Evolutionary conservation across 176 grass and related monocot species (phyloP).

Genomic region (Alopecurus myosuroides): DNA sequence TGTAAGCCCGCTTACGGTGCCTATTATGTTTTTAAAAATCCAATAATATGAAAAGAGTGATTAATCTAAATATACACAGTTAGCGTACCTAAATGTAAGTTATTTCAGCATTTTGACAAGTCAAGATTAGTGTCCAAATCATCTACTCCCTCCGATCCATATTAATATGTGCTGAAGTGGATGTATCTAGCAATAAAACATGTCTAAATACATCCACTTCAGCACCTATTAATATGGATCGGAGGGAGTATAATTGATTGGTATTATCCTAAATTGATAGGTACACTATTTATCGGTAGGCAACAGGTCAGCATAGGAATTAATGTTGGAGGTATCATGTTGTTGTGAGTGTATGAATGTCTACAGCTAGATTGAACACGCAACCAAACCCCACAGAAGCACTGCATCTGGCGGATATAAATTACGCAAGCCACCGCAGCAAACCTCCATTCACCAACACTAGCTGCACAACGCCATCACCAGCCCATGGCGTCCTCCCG

Average conservation of each 20-base stretch:
- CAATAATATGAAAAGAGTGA: no score
- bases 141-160: no score
- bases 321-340: background rate
- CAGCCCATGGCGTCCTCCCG: slow-evolving; percentile 4
- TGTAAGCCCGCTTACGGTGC: no score
- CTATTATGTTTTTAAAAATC: no score
- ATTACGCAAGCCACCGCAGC: background rate
- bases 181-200: no score
- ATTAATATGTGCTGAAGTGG: no score
- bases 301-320: background rate
- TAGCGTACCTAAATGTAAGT: background rate
- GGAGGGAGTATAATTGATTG: no score
- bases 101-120: background rate
- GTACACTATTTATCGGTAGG: background rate
- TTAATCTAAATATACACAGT: background rate
- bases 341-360: background rate
- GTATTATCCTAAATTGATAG: background rate
- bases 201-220: no score
- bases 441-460: background rate
- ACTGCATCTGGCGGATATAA: background rate
- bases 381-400: background rate
- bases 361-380: background rate
- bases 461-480: background rate
- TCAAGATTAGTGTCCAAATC: background rate
- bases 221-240: no score